phyloP scores from a whole-genome alignment of 192 early-diverging fungal genomes.

The Pecoramyces ruminantium region DNA sequence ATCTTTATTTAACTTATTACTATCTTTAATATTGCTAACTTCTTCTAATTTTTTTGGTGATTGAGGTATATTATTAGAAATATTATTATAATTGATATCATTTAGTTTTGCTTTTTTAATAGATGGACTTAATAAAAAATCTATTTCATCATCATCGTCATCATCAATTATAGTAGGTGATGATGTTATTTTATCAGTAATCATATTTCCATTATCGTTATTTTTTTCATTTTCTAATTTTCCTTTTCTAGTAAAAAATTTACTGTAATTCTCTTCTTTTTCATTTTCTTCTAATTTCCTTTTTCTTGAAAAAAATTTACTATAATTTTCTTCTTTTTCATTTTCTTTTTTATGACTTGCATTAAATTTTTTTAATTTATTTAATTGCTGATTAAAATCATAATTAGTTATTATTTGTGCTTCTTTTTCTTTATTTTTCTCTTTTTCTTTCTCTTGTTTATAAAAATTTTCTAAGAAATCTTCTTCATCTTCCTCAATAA shows the following conservation, averaged over 20 bases:
- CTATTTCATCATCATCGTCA: constrained; percentile 19
- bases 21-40: too few species aligned
- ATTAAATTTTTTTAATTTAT: not conserved
- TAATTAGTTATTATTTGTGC: not conserved
- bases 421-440: not conserved
- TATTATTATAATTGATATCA: not conserved
- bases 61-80: not conserved
- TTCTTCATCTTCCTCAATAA: not conserved
- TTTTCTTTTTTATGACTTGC: not conserved
- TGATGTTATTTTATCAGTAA: constrained; percentile 1
- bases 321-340: not conserved
- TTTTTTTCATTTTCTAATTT: not conserved
- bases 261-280: too few species aligned
- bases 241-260: too few species aligned
- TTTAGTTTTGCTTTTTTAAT: not conserved
- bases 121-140: not conserved
- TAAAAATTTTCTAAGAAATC: not conserved
- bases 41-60: too few species aligned
- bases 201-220: constrained; percentile 1
- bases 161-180: constrained; percentile 10
- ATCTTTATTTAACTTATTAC: too few species aligned
- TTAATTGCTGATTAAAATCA: not conserved
- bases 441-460: not conserved
- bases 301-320: not conserved
- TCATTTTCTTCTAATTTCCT: not conserved